Evolutionary conservation across 169 alveolate genomes (phyloP), one percentile per base, ranked within the genome.

Genomic region (Cryptosporidium viatorum): DNA sequence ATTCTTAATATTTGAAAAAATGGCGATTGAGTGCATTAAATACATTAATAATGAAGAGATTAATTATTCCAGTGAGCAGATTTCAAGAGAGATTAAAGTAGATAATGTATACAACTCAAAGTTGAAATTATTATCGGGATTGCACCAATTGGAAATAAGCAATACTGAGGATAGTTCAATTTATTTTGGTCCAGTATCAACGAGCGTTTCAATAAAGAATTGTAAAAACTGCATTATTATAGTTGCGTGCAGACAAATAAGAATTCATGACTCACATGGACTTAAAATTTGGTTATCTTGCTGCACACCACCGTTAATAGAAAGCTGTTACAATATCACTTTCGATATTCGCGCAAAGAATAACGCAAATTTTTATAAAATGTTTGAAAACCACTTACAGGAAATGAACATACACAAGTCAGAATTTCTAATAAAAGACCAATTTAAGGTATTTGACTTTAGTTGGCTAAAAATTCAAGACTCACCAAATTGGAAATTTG

Each of bases 401-500:
- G 59, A 80, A 41, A 9, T 31, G 26, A 50, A 37, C 9, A 10
- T 80, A 33, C 12, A 65, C n/a, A 23, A 41, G 8, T 39, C 68
- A 9, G 80, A 60, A 41, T 62, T 80, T 7, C 51, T 80, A 29
- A 60, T 16, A 39, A 3, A 21, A 43, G 65, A 45, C 4, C n/a
- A 31, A 6, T 80, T 80, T 26, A 62, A 37, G 39, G 89, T 80
- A 65, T 80, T 69, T 0, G 89, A 80, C 50, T 45, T 80, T 29
- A 80, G 68, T 45, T 80, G 89, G 89, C 29, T 80, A 58, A 33
- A 48, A 3, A 37, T 65, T 43, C 73, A 62, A 39, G 43, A 69
- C 21, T 80, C 89, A 41, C 89, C 89, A 80, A 62, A 62, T 37
- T 80, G 89, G 89, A 65, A 31, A 21, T 14, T 80, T 35, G 73